Evolutionary conservation across 2,329 filamentous ascomycete species (phyloP).

Genomic region (Thielaviopsis euricoi): DNA sequence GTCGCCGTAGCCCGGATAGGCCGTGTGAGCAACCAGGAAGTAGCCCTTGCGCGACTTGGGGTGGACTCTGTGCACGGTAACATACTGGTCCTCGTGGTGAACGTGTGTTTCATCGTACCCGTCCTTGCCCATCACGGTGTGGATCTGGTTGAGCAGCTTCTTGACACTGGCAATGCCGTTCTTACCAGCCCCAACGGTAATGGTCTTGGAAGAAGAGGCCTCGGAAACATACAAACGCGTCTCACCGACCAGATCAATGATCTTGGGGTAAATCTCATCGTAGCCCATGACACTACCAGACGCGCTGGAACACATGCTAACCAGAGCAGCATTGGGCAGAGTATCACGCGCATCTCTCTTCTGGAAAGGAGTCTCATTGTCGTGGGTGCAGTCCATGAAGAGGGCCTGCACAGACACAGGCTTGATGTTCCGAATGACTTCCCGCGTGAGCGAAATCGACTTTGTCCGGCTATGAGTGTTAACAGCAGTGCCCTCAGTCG

Average conservation of each 20-base stretch:
- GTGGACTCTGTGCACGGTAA: conserved; percentile 90
- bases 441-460: conserved; percentile 27
- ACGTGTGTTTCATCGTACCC: conserved; percentile 92
- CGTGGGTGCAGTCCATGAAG: conserved; percentile 98
- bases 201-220: conserved; percentile 42
- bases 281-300: conserved; percentile 96
- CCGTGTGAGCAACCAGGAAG: conserved; percentile 90
- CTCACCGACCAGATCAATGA: conserved; percentile 88
- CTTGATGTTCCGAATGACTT: conserved; percentile 66
- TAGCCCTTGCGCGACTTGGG: conserved; percentile 84
- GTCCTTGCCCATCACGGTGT: conserved; percentile 88
- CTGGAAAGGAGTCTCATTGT: conserved; percentile 91
- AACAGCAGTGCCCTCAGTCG: conserved; percentile 12
- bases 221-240: conserved; percentile 66
- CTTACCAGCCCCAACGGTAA: conserved; percentile 53
- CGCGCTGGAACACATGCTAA: conserved; percentile 89
- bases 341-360: conserved; percentile 91
- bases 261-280: conserved; percentile 84
- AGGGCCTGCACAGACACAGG: conserved; percentile 81
- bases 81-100: conserved; percentile 89
- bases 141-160: conserved; percentile 85
- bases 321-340: conserved; percentile 80
- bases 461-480: conserved; percentile 12
- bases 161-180: conserved; percentile 82
- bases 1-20: conserved; percentile 78